These are phyloP conservation scores for Xylaria sp. DNA, from an alignment of 495 filamentous ascomycete genomes.

Conservation along the genomic window DNA sequence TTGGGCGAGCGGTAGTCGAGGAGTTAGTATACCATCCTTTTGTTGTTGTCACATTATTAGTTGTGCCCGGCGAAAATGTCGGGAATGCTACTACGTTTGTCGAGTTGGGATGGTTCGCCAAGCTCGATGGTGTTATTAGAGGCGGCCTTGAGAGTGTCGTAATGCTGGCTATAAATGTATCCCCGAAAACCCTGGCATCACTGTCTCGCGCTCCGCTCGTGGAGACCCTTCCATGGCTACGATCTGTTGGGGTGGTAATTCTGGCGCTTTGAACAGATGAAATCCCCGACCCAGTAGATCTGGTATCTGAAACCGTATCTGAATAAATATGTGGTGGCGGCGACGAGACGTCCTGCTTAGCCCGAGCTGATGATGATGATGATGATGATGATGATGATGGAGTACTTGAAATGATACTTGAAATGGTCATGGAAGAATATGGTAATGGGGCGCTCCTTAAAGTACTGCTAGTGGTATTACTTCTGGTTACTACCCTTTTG, in stretches of 20 bases:
- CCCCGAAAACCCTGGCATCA: neutral
- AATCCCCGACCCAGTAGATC: neutral
- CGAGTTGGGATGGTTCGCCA: neutral
- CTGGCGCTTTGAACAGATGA: neutral
- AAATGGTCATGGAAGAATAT: neutral
- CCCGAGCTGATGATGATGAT: neutral
- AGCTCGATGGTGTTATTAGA: neutral
- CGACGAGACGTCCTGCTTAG: neutral
- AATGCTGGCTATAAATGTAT: conserved; percentile 22
- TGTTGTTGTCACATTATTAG: conserved; percentile 18
- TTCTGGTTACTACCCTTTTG: conserved; percentile 4
- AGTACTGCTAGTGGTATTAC: conserved; percentile 14
- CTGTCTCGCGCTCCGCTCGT: neutral
- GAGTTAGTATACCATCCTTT: conserved; percentile 14
- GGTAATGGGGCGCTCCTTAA: neutral
- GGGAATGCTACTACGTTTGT: neutral
- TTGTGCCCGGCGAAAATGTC: neutral
- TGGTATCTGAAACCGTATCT: neutral
- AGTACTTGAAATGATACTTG: conserved; percentile 1
- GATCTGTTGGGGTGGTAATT: neutral
- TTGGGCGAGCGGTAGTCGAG: neutral
- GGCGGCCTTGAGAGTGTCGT: conserved; percentile 7
- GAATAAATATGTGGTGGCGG: neutral
- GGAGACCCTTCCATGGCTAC: neutral
- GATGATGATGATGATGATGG: no score